Base-by-base conservation (phyloP, 2,329 filamentous ascomycete species). In the Endoconidiophora laricicola region DNA sequence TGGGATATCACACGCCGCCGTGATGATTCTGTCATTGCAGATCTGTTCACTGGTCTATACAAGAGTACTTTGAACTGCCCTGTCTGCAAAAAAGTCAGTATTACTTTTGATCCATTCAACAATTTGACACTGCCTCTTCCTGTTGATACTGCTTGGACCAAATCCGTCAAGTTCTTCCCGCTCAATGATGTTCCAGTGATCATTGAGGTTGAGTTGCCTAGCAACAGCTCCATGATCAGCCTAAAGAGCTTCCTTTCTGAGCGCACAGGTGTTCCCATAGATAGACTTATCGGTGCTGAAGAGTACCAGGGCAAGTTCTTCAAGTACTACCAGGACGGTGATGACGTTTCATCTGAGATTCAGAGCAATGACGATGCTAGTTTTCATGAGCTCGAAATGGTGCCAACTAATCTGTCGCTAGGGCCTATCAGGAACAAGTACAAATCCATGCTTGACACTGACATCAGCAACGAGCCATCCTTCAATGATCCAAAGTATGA, bases 71-170 rank as follows among this genome's bases (percentile, higher is more conserved):
- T 98, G 55, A 82, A 91, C 55, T 98, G 91, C 60, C 91, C 91
- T 0, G 76, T 74, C 6, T 98, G 91, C 63, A 75, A 82, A 57
- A 98, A 96, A 67, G 83, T 96, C 65, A 95, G 88, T 74, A 94
- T 98, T 58, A 96, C 91, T 0, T 98, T 98, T 60, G 91, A 98
- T 62, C 91, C 91, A 0, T 98, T 94, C 70, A 95, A 87, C 63
- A 91, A 93, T 56, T 68, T 98, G 53, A 95, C 91, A 0, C 69
- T 98, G 22, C 91, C 93, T 52, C 69, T 98, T 33, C 91, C 91
- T 0, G 78, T 94, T 49, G 83, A 91, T 62, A 87, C 82, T 56
- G 74, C 86, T 42, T 94, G 86, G 83, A 72, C 70, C 52, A 81
- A 82, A 56, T 71, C 73, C 1, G 69, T 96, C 57, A 81, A 76